Conservation (phyloP, 768 basidiomycete species). For the Lepiota brunneoincarnata region DNA sequence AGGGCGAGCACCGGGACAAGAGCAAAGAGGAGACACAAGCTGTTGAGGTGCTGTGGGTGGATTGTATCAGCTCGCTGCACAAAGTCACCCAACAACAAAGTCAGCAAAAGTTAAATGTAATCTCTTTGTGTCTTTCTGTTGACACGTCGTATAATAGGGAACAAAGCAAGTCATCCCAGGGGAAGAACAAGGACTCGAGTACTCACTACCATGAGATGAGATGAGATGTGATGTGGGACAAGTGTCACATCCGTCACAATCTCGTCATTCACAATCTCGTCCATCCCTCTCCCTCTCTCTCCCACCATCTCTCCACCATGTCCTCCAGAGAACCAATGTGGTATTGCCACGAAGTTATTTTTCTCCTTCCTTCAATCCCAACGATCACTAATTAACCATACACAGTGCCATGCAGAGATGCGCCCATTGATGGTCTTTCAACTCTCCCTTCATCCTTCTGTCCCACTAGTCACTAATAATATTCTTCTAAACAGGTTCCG, state of each 20-base stretch:
- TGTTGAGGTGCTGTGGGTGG: neutral
- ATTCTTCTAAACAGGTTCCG: slow-evolving; percentile 50
- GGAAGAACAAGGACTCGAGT: slow-evolving; percentile 10
- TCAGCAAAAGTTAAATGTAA: slow-evolving; percentile 46
- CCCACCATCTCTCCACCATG: slow-evolving; percentile 39
- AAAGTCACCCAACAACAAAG: neutral
- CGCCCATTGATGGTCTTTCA: slow-evolving; percentile 73
- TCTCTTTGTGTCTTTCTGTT: slow-evolving; percentile 32
- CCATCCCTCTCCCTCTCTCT: slow-evolving; percentile 3
- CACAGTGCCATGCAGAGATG: slow-evolving; percentile 86
- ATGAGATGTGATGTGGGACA: slow-evolving; percentile 44
- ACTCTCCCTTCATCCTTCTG: slow-evolving; percentile 1
- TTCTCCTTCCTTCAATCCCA: neutral
- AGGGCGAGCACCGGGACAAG: neutral
- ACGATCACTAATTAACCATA: slow-evolving; percentile 12
- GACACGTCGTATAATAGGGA: slow-evolving; percentile 61
- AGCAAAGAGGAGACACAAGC: neutral
- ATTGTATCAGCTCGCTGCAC: neutral
- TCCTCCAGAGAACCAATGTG: slow-evolving; percentile 72
- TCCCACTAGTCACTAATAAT: neutral
- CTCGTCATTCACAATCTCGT: slow-evolving; percentile 2
- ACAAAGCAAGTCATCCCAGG: slow-evolving; percentile 46
- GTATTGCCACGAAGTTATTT: slow-evolving; percentile 70
- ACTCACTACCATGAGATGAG: slow-evolving; percentile 20
- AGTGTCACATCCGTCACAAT: slow-evolving; percentile 41